Evolutionary conservation across 768 basidiomycete genomes (phyloP).

Genomic region (Cystofilobasidium macerans): DNA sequence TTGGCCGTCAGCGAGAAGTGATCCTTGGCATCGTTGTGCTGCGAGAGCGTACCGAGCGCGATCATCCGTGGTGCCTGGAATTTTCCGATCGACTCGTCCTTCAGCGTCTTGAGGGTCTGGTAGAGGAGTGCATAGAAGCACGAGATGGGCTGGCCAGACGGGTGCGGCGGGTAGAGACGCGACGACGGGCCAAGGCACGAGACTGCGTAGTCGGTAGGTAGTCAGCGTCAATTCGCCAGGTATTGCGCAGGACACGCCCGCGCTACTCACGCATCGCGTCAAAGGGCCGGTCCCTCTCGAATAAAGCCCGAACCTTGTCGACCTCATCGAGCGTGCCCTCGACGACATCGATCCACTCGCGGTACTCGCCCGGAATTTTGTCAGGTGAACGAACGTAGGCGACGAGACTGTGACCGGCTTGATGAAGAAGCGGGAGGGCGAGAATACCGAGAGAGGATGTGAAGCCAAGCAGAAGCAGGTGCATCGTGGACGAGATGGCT

Average conservation of each 20-base stretch:
- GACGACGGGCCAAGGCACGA: not conserved
- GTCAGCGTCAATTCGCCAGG: not conserved
- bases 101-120: not conserved
- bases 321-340: not conserved
- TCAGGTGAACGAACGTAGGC: not conserved
- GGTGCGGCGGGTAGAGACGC: not conserved
- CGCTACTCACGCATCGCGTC: not conserved
- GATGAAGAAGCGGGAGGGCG: not conserved
- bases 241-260: not conserved
- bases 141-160: not conserved
- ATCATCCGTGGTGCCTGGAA: not conserved
- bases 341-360: not conserved
- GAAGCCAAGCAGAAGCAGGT: not conserved
- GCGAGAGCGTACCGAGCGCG: not conserved
- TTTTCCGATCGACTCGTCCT: not conserved
- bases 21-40: conserved; percentile 2
- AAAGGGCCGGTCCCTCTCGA: not conserved
- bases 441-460: not conserved
- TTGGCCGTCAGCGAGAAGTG: not conserved
- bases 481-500: too few species aligned
- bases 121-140: not conserved
- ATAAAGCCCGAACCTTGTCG: not conserved
- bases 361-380: not conserved
- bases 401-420: not conserved
- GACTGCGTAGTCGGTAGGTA: not conserved